A percentile compares a stretch with the other conserved stretches of the same genome.
Conservation (phyloP, 345 rosid genomes). For the Brassica carinata region DNA sequence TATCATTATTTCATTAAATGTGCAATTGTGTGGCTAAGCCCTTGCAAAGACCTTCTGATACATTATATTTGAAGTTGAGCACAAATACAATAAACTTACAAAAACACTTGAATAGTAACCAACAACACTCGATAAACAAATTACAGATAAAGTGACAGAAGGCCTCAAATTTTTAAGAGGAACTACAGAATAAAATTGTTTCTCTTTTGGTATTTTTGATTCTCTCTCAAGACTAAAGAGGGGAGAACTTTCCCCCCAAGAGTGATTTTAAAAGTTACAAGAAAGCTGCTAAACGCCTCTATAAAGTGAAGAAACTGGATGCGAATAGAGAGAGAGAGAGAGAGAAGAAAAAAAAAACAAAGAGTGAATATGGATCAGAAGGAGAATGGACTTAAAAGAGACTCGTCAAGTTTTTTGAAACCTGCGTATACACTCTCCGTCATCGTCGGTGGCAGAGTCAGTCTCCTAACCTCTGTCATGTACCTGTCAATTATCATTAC, state of each 20-base stretch:
- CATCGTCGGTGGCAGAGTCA: constrained; percentile 74
- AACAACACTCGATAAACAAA: constrained; percentile 5
- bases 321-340: not conserved
- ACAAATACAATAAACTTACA: not conserved
- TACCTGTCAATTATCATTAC: constrained; percentile 51
- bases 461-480: constrained; percentile 87
- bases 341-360: not conserved
- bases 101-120: not conserved
- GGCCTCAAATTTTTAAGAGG: constrained; percentile 9
- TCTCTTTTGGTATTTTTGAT: constrained; percentile 23
- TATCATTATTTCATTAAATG: not conserved
- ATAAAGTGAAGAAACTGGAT: constrained; percentile 28
- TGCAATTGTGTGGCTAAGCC: not conserved
- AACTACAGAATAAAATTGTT: constrained; percentile 19
- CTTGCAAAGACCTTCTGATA: not conserved
- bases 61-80: not conserved
- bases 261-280: constrained; percentile 21
- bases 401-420: constrained; percentile 87
- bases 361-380: constrained; percentile 40
- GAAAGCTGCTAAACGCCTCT: constrained; percentile 24
- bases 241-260: constrained; percentile 14
- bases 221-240: constrained; percentile 19
- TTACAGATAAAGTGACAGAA: constrained; percentile 14
- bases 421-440: constrained; percentile 80
- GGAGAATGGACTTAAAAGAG: constrained; percentile 67